These are phyloP conservation scores for Emmonsia crescens DNA, from an alignment of 2,329 filamentous ascomycete genomes.

Conservation along the genomic window DNA sequence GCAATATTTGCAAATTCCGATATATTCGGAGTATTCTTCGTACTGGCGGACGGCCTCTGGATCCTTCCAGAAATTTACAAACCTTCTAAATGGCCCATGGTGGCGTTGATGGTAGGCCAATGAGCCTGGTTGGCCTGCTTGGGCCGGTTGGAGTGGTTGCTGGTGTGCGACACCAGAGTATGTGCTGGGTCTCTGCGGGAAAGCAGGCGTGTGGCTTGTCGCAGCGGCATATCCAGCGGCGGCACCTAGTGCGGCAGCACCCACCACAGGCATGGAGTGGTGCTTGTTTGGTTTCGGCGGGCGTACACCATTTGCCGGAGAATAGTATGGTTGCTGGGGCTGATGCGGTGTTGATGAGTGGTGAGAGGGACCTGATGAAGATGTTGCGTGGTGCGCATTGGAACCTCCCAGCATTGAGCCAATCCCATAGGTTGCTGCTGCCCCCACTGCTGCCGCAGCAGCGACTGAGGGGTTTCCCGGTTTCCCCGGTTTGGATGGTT, in stretches of 20 bases:
- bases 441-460: slow-evolving; percentile 16
- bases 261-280: slow-evolving; percentile 33
- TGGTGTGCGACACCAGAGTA: slow-evolving; percentile 18
- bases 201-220: slow-evolving; percentile 29
- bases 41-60: slow-evolving; percentile 54
- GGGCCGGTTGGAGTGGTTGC: background rate
- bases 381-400: background rate
- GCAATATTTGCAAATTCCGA: slow-evolving; percentile 54
- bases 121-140: slow-evolving; percentile 19
- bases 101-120: slow-evolving; percentile 44
- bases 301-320: slow-evolving; percentile 16
- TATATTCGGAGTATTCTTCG: slow-evolving; percentile 57
- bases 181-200: slow-evolving; percentile 17
- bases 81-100: slow-evolving; percentile 44
- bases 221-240: slow-evolving; percentile 30
- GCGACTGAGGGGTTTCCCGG: slow-evolving; percentile 25
- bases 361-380: slow-evolving; percentile 18
- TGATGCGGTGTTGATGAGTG: background rate
- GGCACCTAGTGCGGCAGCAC: slow-evolving; percentile 37
- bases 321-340: slow-evolving; percentile 1
- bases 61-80: slow-evolving; percentile 53
- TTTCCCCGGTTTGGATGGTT: slow-evolving; percentile 16
- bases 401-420: slow-evolving; percentile 15
- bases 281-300: slow-evolving; percentile 34
- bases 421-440: slow-evolving; percentile 34